Conservation (phyloP, 2,329 filamentous ascomycete species). For the Monosporascus ibericus region DNA sequence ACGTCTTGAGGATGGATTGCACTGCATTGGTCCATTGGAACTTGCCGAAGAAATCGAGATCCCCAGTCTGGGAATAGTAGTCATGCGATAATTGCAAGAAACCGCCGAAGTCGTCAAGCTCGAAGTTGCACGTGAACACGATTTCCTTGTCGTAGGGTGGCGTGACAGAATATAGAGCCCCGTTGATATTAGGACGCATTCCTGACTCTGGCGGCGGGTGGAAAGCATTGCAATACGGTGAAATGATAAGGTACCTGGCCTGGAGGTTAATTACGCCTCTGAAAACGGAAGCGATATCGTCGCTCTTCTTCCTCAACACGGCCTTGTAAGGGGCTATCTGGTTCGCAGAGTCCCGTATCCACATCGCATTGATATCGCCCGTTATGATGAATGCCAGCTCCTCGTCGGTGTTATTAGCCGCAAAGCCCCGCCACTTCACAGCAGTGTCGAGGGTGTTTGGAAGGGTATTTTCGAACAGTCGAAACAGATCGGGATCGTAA, state of each 20-base stretch:
- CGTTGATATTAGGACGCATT: slow-evolving; percentile 51
- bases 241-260: slow-evolving; percentile 58
- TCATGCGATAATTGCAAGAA: slow-evolving; percentile 78
- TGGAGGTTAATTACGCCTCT: slow-evolving; percentile 68
- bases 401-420: slow-evolving; percentile 39
- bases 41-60: slow-evolving; percentile 66
- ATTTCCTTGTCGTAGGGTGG: slow-evolving; percentile 61
- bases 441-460: slow-evolving; percentile 81
- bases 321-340: slow-evolving; percentile 65
- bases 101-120: slow-evolving; percentile 82
- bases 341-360: slow-evolving; percentile 78
- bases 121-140: slow-evolving; percentile 95
- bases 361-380: slow-evolving; percentile 81
- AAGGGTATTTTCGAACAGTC: slow-evolving; percentile 78
- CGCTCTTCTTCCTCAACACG: slow-evolving; percentile 48
- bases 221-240: slow-evolving; percentile 86
- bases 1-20: slow-evolving; percentile 59
- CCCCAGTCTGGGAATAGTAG: slow-evolving; percentile 69
- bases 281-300: slow-evolving; percentile 62
- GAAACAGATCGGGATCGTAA: slow-evolving; percentile 58
- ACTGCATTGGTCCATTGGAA: slow-evolving; percentile 69
- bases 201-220: slow-evolving; percentile 75
- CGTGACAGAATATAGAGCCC: slow-evolving; percentile 51
- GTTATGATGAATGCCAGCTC: slow-evolving; percentile 72
- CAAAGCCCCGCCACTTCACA: slow-evolving; percentile 65